phyloP scores from a whole-genome alignment of 768 basidiomycete species.

The Termitomyces sp. region DNA sequence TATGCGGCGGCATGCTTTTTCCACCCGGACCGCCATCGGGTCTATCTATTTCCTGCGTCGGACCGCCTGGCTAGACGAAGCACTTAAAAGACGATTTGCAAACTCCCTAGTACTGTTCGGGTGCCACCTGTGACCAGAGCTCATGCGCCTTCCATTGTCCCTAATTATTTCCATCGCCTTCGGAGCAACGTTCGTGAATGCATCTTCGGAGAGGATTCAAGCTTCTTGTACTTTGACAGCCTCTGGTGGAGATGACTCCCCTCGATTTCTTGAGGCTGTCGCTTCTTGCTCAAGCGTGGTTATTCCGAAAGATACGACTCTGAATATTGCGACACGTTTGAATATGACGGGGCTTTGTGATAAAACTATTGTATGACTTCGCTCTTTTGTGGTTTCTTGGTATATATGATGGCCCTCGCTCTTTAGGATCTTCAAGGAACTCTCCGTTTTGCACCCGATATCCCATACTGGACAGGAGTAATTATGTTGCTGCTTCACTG shows the following conservation, averaged over 20 bases:
- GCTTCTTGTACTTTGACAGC: conserved; percentile 39
- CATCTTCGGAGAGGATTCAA: neutral
- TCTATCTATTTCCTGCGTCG: conserved; percentile 2
- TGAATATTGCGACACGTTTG: conserved; percentile 48
- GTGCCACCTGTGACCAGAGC: neutral
- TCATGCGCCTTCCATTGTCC: conserved; percentile 5
- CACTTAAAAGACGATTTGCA: neutral
- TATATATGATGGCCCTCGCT: neutral
- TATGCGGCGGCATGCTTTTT: neutral
- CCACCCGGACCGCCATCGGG: conserved; percentile 12
- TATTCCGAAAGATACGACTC: conserved; percentile 43
- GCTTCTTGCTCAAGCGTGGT: conserved; percentile 36
- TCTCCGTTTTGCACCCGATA: conserved; percentile 45
- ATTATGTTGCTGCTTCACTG: neutral
- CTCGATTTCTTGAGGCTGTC: conserved; percentile 43
- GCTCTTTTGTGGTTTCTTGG: neutral
- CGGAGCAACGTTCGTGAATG: conserved; percentile 7
- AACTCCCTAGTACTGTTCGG: neutral
- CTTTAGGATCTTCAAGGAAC: conserved; percentile 43
- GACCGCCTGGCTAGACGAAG: conserved; percentile 8
- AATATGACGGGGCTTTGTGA: conserved; percentile 51
- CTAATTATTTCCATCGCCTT: conserved; percentile 3
- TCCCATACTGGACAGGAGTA: conserved; percentile 53
- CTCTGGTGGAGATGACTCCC: conserved; percentile 49
- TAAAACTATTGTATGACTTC: conserved; percentile 43